Conservation (phyloP, 2,329 filamentous ascomycete species). For the Tolypocladium nubicola region DNA sequence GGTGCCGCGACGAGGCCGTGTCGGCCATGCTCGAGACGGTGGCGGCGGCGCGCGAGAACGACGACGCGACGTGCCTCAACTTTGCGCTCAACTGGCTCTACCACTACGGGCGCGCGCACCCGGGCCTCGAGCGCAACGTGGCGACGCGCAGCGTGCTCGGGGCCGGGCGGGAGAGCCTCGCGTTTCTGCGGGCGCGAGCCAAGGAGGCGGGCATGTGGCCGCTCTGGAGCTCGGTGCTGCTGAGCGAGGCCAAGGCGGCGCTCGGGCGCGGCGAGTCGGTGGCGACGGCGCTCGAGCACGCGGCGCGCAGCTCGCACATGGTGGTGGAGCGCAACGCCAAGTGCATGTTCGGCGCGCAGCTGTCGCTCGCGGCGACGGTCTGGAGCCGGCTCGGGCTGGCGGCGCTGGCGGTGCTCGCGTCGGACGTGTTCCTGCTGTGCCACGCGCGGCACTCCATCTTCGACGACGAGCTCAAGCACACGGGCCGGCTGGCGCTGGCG, state of each 20-base stretch:
- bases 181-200: conserved; percentile 76
- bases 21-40: conserved; percentile 92
- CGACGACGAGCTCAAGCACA: conserved; percentile 70
- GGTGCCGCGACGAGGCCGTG: conserved; percentile 81
- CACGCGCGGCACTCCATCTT: conserved; percentile 49
- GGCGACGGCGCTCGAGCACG: conserved; percentile 57
- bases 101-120: conserved; percentile 82
- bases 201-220: conserved; percentile 81
- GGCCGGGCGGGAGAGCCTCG: conserved; percentile 68
- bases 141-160: conserved; percentile 66
- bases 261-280: conserved; percentile 61
- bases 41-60: conserved; percentile 85
- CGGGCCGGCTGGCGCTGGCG: conserved; percentile 7
- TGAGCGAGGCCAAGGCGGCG: conserved; percentile 76
- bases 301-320: conserved; percentile 74
- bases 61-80: conserved; percentile 85
- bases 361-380: conserved; percentile 60
- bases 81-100: conserved; percentile 95
- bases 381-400: conserved; percentile 65
- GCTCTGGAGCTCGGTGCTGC: conserved; percentile 69
- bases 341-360: conserved; percentile 61
- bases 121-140: conserved; percentile 58
- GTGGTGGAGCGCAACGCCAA: conserved; percentile 68
- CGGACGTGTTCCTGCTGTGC: conserved; percentile 66
- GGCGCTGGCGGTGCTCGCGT: conserved; percentile 37